Conservation (phyloP, 345 rosid genomes). For the Acer negundo region DNA sequence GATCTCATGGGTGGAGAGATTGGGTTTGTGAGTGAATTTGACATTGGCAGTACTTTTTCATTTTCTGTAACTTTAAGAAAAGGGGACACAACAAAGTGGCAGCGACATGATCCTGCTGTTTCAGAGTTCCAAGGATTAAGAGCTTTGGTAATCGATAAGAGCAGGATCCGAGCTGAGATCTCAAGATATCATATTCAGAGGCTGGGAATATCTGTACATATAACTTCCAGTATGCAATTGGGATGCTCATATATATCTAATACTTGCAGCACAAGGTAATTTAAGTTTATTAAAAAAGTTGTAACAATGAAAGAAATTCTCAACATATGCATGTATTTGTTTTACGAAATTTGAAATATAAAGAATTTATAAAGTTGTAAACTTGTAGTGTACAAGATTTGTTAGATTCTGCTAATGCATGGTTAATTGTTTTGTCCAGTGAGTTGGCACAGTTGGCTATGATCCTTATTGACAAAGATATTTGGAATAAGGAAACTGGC, state of each 20-base stretch:
- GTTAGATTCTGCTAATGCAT: conserved; percentile 16
- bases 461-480: conserved; percentile 77
- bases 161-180: conserved; percentile 76
- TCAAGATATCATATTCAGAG: conserved; percentile 73
- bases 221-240: conserved; percentile 43
- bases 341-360: background rate
- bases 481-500: conserved; percentile 59
- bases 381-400: background rate
- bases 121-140: conserved; percentile 59
- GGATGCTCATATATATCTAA: conserved; percentile 43
- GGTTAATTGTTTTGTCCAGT: conserved; percentile 32
- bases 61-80: conserved; percentile 69
- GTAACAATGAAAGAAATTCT: background rate
- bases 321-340: background rate
- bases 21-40: conserved; percentile 78
- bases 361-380: background rate
- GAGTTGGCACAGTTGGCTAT: conserved; percentile 38
- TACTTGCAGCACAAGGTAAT: conserved; percentile 44
- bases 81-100: conserved; percentile 46
- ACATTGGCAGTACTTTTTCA: conserved; percentile 81
- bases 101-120: conserved; percentile 44
- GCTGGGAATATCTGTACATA: conserved; percentile 58
- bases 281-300: conserved; percentile 5
- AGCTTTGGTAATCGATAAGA: conserved; percentile 77
- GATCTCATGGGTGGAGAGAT: conserved; percentile 95